Evolutionary conservation across 306 rosid species (phyloP).

Genomic region (Vigna mungo): DNA sequence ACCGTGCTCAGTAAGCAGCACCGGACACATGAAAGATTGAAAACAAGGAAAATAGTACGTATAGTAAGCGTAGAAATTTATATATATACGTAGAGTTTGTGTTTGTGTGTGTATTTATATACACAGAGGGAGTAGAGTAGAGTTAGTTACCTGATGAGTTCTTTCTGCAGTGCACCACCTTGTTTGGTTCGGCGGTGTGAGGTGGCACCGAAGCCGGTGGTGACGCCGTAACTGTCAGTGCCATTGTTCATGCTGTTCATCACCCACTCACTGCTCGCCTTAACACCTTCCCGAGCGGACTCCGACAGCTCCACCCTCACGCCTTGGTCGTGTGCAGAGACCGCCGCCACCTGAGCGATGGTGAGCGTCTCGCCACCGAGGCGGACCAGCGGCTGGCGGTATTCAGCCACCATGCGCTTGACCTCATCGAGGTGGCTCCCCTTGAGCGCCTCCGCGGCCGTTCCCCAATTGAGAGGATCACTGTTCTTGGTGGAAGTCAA

Average conservation of each 20-base stretch:
- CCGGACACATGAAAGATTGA: too few relatives aligned
- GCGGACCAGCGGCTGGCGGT: constrained; percentile 61
- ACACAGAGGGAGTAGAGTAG: too few relatives aligned
- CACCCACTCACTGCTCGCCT: constrained; percentile 97
- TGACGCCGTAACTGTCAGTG: constrained; percentile 86
- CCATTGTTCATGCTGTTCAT: constrained; percentile 81
- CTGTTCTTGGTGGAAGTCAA: not conserved
- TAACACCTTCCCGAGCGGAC: constrained; percentile 70
- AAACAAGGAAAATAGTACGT: too few relatives aligned
- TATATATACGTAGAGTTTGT: too few relatives aligned
- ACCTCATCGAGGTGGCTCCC: constrained; percentile 91
- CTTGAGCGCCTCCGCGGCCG: constrained; percentile 66
- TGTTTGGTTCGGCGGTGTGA: constrained; percentile 87
- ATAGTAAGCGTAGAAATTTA: too few relatives aligned
- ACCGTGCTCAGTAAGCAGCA: not conserved
- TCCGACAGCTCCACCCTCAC: constrained; percentile 75
- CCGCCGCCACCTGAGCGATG: constrained; percentile 86
- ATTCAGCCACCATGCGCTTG: constrained; percentile 88
- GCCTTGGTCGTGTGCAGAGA: constrained; percentile 48
- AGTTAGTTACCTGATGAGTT: constrained; percentile 68
- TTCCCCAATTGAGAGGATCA: constrained; percentile 80
- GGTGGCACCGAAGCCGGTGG: constrained; percentile 94
- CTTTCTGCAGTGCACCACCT: constrained; percentile 88
- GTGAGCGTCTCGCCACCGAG: constrained; percentile 81
- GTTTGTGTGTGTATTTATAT: too few relatives aligned